A percentile compares a stretch with the other conserved stretches of the same genome.
phyloP scores from a whole-genome alignment of 2,329 filamentous ascomycete genomes.

The Monosporascus ibericus region DNA sequence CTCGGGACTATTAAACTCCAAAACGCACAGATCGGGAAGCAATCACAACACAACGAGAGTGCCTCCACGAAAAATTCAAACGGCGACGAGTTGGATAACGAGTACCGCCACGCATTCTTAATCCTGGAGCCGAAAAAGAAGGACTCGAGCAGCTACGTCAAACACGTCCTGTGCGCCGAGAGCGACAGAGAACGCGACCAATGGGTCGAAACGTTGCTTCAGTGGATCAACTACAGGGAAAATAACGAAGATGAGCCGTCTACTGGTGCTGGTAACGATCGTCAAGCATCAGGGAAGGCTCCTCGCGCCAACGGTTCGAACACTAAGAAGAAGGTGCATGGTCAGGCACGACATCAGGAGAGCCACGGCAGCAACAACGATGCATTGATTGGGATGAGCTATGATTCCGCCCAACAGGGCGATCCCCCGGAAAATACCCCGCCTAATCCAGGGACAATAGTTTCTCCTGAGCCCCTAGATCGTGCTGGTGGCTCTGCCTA shows the following conservation, averaged over 20 bases:
- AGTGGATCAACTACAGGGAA: slow-evolving; percentile 76
- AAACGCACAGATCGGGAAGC: slow-evolving; percentile 89
- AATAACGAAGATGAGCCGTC: slow-evolving; percentile 48
- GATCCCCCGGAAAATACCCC: slow-evolving; percentile 41
- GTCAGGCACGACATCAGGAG: slow-evolving; percentile 27
- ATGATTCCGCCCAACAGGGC: slow-evolving; percentile 49
- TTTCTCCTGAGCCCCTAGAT: slow-evolving; percentile 22
- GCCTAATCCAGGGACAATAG: slow-evolving; percentile 23
- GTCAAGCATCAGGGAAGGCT: slow-evolving; percentile 30
- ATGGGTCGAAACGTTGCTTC: slow-evolving; percentile 86
- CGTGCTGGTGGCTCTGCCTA: slow-evolving; percentile 34
- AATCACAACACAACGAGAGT: slow-evolving; percentile 61
- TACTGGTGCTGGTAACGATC: slow-evolving; percentile 32
- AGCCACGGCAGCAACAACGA: slow-evolving; percentile 33
- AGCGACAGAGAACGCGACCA: slow-evolving; percentile 87
- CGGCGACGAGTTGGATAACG: slow-evolving; percentile 78
- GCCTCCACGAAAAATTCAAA: slow-evolving; percentile 50
- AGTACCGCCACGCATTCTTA: slow-evolving; percentile 94
- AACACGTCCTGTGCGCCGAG: slow-evolving; percentile 92
- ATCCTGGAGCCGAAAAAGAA: slow-evolving; percentile 95
- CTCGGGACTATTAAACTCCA: slow-evolving; percentile 89
- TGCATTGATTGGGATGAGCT: slow-evolving; percentile 50
- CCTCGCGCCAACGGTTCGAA: slow-evolving; percentile 30
- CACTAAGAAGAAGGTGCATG: slow-evolving; percentile 37
- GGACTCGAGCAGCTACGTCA: slow-evolving; percentile 79